Base-by-base conservation (phyloP, 2,329 filamentous ascomycete genomes). In the Pseudogymnoascus sp. region DNA sequence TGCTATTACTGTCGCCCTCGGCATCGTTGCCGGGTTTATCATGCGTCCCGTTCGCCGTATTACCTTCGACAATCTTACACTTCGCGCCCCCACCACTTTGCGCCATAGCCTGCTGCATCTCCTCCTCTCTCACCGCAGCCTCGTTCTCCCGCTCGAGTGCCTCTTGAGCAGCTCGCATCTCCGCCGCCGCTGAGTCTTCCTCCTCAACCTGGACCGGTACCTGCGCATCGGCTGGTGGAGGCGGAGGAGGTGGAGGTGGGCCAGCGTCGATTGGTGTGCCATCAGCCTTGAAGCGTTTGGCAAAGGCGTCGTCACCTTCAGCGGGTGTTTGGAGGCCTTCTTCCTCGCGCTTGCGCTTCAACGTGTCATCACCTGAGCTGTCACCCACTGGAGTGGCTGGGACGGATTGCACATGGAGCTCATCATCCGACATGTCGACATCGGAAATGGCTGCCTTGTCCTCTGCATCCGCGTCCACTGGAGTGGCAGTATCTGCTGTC, bases 311-410 rank as follows among this genome's bases (percentile, higher is more conserved):
- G 3, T 60, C 63, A 16, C 65, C 65, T 8, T 66, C 61, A 22
- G 64, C 59, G 18, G 62, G 47, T 39, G 25, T 50, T 6, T 66
- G 71, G 0, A 67, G 67, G n/a, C 70, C 69, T n/a, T 76, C 76
- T 4, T 78, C 77, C 8, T 78, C 76, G 57, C 86, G 80, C 72
- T 90, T 91, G 8, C 88, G 82, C 72, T 91, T 90, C 57, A 81
- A 75, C 63, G 65, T 14, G 54, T 65, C 58, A 67, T 67, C 57
- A 32, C 35, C 64, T 62, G 62, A 58, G 20, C 65, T 62, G 1
- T 57, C 60, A 11, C 60, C 61, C 25, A 81, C 79, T 25, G 77
- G 72, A 60, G 79, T 79, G 38, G 73, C 75, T 3, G 80, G 78
- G 2, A 74, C 74, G 9, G 77, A 78, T 20, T 68, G 74, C 22